Base-by-base conservation (phyloP, 2,329 filamentous ascomycete species). In the Claviceps paspali region DNA sequence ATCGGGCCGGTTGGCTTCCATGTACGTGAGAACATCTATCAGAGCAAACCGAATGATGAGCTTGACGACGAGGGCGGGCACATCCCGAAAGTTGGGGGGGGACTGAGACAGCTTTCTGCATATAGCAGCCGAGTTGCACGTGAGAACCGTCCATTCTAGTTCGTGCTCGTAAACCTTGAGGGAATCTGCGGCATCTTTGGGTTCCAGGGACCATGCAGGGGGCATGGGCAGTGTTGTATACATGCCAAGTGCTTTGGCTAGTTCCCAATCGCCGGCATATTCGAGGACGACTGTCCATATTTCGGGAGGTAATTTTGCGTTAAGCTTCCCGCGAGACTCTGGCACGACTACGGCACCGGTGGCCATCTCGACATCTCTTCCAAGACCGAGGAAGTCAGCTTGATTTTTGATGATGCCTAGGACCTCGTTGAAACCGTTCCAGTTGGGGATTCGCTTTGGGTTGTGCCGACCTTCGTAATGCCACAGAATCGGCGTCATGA, bases 21-120 rank as follows among this genome's bases (percentile, higher is more conserved):
- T 61, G 47, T 73, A 86, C 2, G 73, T 72, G 24, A 96, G 71
- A 3, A 94, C 74, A 10, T 82, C 75, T 12, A 79, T 81, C 47
- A 88, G 78, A 29, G 79, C 82, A 54, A 95, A 95, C 46, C 91
- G 86, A 63, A 95, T 85, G 47, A 94, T 86, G 29, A 94, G 72
- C 50, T 87, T 86, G 43, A 91, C 82, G 27, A 83, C 82, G 1
- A 92, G 66, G 2, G 79, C 79, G 0, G 86, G 91, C 10, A 95
- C 67, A 45, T 79, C 67, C 45, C 64, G 63, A 45, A 84, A 80
- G 19, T 74, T 74, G 24, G 80, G 75, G 0, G 81, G 78, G 14
- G 82, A 80, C 27, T 73, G 60, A 6, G 79, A 73, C 29, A 94
- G 70, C 49, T 83, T 78, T 36, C 75, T 72, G 52, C 83, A 84